Conservation (phyloP, 2,329 filamentous ascomycete species). For the Sphaceloma murrayae region DNA sequence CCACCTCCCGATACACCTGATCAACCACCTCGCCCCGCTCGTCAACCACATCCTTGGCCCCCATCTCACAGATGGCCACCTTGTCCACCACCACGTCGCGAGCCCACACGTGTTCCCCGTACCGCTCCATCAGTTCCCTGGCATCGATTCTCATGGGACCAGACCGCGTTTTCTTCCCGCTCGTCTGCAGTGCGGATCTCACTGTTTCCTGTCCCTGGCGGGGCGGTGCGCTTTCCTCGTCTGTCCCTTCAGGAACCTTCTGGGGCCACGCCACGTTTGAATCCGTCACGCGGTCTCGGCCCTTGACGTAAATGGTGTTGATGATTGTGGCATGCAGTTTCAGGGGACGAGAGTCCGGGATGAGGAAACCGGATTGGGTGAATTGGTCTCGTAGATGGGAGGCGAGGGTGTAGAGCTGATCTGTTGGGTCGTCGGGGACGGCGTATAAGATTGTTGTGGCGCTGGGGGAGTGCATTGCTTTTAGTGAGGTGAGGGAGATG, state of each 20-base stretch:
- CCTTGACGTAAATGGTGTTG: conserved; percentile 70
- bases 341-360: conserved; percentile 52
- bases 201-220: background rate
- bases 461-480: conserved; percentile 50
- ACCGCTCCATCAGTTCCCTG: conserved; percentile 40
- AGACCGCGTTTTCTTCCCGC: conserved; percentile 25
- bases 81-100: conserved; percentile 56
- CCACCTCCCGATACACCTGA: conserved; percentile 46
- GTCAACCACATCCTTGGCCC: conserved; percentile 57
- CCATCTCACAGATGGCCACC: conserved; percentile 79
- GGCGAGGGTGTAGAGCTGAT: conserved; percentile 49
- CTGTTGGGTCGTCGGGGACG: conserved; percentile 46
- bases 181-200: conserved; percentile 24
- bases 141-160: conserved; percentile 35
- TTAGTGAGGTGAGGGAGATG: conserved; percentile 41
- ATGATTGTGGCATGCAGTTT: conserved; percentile 76
- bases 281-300: conserved; percentile 21
- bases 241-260: conserved; percentile 2
- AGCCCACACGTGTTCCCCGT: conserved; percentile 61
- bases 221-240: conserved; percentile 19
- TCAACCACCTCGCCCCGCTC: conserved; percentile 40
- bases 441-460: conserved; percentile 58
- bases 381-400: conserved; percentile 48
- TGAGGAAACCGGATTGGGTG: conserved; percentile 46
- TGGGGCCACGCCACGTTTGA: background rate